Evolutionary conservation across 1,139 yeast genomes (phyloP).

Genomic region (Yamadazyma buinensis): DNA sequence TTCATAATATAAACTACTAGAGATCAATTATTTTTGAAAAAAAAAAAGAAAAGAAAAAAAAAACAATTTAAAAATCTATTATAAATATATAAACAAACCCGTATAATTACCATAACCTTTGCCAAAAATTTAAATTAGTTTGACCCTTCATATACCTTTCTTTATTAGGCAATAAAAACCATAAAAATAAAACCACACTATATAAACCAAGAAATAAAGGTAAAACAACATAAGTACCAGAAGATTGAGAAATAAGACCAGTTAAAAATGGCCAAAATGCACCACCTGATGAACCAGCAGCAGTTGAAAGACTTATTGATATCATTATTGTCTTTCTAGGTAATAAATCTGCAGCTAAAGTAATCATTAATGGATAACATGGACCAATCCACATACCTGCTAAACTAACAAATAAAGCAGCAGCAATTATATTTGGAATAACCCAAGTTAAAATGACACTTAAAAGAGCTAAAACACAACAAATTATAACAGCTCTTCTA

Average conservation of each 20-base stretch:
- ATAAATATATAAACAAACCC: no score
- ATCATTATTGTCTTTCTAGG: slow-evolving; percentile 54
- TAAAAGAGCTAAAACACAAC: slow-evolving; percentile 29
- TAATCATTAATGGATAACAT: slow-evolving; percentile 50
- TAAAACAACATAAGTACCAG: slow-evolving; percentile 52
- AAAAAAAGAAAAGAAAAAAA: no score
- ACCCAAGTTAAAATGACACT: slow-evolving; percentile 45
- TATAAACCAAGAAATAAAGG: slow-evolving; percentile 47
- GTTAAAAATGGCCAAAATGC: slow-evolving; percentile 56
- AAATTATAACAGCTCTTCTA: slow-evolving; percentile 40
- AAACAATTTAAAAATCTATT: no score
- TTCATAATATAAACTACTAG: no score
- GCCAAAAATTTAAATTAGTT: slow-evolving; percentile 14
- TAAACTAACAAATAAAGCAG: slow-evolving; percentile 43
- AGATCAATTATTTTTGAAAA: no score
- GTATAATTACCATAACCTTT: slow-evolving; percentile 21
- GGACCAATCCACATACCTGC: slow-evolving; percentile 55
- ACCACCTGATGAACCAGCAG: slow-evolving; percentile 62
- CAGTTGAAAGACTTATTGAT: slow-evolving; percentile 51
- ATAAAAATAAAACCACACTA: slow-evolving; percentile 31
- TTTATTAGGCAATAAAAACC: slow-evolving; percentile 46
- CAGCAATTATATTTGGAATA: slow-evolving; percentile 35
- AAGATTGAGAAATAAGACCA: slow-evolving; percentile 47
- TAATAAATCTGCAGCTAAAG: slow-evolving; percentile 32
- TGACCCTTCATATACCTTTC: slow-evolving; percentile 14